Conservation (phyloP, 2,329 filamentous ascomycete genomes). For the Alternaria solani region DNA sequence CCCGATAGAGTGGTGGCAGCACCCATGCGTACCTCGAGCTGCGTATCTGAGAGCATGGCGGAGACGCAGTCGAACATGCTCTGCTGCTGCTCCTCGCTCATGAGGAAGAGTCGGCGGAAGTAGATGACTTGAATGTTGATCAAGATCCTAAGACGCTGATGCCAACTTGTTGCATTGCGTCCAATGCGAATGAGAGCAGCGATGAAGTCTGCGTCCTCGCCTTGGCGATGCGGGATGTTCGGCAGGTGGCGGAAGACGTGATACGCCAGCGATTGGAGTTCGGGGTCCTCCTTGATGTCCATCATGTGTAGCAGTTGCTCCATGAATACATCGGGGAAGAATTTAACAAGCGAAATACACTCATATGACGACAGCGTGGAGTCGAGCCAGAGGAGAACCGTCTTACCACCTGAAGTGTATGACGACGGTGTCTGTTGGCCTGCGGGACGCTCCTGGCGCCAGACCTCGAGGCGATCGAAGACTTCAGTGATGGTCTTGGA, state of each 20-base stretch:
- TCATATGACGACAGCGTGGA: constrained; percentile 89
- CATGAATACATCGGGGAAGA: constrained; percentile 90
- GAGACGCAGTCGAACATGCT: constrained; percentile 91
- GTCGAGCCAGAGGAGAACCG: constrained; percentile 93
- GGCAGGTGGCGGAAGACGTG: constrained; percentile 96
- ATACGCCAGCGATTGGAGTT: constrained; percentile 92
- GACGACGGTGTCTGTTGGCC: constrained; percentile 93
- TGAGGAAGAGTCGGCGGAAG: constrained; percentile 93
- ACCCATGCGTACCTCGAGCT: constrained; percentile 92
- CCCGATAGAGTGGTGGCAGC: constrained; percentile 93
- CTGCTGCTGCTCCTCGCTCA: constrained; percentile 76
- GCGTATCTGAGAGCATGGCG: constrained; percentile 88
- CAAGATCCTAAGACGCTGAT: constrained; percentile 90
- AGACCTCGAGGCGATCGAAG: constrained; percentile 81
- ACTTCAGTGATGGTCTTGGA: constrained; percentile 74
- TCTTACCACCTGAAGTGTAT: constrained; percentile 96
- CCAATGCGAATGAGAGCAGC: constrained; percentile 87
- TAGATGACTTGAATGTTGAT: constrained; percentile 99
- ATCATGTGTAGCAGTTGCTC: constrained; percentile 98
- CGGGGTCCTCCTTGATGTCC: constrained; percentile 98
- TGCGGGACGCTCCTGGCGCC: constrained; percentile 83
- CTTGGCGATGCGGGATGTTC: constrained; percentile 89
- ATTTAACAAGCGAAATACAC: constrained; percentile 87
- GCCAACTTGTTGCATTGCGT: constrained; percentile 85
- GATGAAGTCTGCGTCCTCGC: constrained; percentile 86